Base-by-base conservation (phyloP, 192 early-diverging fungal genomes). In the Chytriomyces hyalinus region DNA sequence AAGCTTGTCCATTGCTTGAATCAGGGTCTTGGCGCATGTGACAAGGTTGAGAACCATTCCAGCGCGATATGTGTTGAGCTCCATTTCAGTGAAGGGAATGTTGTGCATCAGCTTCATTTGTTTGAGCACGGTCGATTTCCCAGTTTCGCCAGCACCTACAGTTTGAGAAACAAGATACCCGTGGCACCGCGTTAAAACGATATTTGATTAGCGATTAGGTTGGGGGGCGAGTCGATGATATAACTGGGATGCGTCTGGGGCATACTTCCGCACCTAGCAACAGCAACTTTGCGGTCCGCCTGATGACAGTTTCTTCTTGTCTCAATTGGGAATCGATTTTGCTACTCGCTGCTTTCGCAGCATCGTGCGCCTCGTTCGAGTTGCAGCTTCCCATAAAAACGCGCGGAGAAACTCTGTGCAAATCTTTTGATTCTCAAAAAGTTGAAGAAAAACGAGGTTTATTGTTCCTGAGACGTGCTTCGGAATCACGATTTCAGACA, bases 61-160 rank as follows among this genome's bases (percentile, higher is more conserved):
- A 80, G 95, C 94, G 82, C 91, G 93, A 87, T 96, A 97, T 45
- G 92, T 91, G 74, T 93, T 92, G 64, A 91, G 88, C 84, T 97
- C 96, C 49, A 95, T 92, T 20, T 86, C 80, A 50, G 91, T 92
- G 84, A 94, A 98, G 6, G 94, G 95, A 72, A 89, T 91, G 72
- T 93, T 95, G 81, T 98, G 94, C 70, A 97, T 96, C 62, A 98
- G 88, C 83, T 94, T 95, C 93, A 98, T 96, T 79, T 98, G 97
- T 83, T 97, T 98, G 70, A 98, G 86, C 76, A 97, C 94, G 20
- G 96, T 97, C 59, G 92, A 93, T 85, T 98, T 97, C 64, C 96
- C 96, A 6, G 97, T 97, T 83, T 98, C 96, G 70, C 95, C 97
- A 50, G 96, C 95, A 77, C 92, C 94, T 36, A 36, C 36, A 93